Base-by-base conservation (phyloP, 2,329 filamentous ascomycete species). In the Colletotrichum endophyticum region DNA sequence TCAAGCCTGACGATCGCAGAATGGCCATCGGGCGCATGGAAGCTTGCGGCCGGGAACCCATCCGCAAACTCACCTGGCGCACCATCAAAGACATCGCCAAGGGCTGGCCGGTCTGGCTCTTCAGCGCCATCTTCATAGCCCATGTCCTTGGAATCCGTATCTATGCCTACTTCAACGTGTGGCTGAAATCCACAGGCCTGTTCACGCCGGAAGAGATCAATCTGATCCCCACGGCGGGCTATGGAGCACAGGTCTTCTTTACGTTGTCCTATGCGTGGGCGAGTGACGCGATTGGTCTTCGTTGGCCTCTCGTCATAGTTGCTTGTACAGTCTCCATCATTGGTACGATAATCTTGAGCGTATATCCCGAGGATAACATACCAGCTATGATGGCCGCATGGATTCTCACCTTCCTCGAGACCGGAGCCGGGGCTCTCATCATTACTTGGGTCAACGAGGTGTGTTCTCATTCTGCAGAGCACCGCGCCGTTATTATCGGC, bases 271-370 rank as follows among this genome's bases (percentile, higher is more conserved):
- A 87, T 78, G 91, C 85, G 19, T 92, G 86, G 89, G 86, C 84
- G 22, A 91, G 86, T 13, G 91, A 88, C 81, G 86, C 84, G 7
- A 82, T 89, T 68, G 89, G 89, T 34, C 84, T 83, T 28, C 84
- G 90, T 13, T 91, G 89, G 89, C 91, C 90, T 2, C 85, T 90
- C 1, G 88, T 90, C 57, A 80, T 91, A 9, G 87, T 89, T 64
- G 88, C 87, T 2, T 89, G 86, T 1, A 81, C 85, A 9, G 62
- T 85, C 8, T 81, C 84, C 15, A 75, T 86, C 9, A 73, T 81
- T 3, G 84, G 84, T 0, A 84, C 82, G 53, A 79, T 83, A 63
- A 84, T 85, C 34, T 77, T 86, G 4, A 82, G 81, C 13, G 78
- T 83, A 2, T 86, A 82, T 78, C 84, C 83, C 1, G 81, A 83